Percentiles rank a stretch among this genome's conserved stretches.
phyloP scores from a whole-genome alignment of 2,329 filamentous ascomycete genomes.

The Mycosphaerella sp. region DNA sequence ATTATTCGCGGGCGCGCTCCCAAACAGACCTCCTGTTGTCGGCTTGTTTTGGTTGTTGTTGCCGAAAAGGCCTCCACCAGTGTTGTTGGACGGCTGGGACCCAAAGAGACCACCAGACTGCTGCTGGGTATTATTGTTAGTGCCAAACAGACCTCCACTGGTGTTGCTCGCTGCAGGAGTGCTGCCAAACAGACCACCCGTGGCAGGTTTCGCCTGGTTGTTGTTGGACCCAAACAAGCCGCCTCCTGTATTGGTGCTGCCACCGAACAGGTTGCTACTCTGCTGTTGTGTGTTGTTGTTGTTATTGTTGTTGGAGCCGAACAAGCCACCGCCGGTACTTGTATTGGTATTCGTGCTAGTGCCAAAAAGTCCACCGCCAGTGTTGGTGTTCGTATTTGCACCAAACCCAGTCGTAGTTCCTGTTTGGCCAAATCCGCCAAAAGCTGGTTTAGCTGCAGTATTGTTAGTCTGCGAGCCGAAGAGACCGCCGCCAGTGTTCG shows the following conservation, averaged over 20 bases:
- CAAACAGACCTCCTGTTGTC: conserved; percentile 37
- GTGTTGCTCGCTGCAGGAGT: conserved; percentile 27
- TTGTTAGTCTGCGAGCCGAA: conserved; percentile 8
- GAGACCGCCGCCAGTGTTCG: conserved; percentile 16
- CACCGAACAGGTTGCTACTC: conserved; percentile 35
- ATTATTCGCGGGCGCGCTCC: conserved; percentile 27
- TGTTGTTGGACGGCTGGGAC: conserved; percentile 28
- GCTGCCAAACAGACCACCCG: conserved; percentile 36
- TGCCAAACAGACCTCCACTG: conserved; percentile 29
- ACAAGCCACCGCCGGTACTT: conserved; percentile 20
- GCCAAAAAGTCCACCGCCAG: conserved; percentile 21
- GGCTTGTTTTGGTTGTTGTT: conserved; percentile 31
- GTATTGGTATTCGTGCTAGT: conserved; percentile 18
- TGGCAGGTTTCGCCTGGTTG: conserved; percentile 11
- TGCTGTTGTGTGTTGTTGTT: conserved; percentile 15
- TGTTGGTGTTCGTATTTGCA: conserved; percentile 23
- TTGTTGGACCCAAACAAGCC: conserved; percentile 29
- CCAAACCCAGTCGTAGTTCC: conserved; percentile 13
- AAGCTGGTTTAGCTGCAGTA: conserved; percentile 14
- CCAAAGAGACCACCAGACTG: conserved; percentile 24
- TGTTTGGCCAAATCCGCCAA: conserved; percentile 18
- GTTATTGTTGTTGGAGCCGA: conserved; percentile 23
- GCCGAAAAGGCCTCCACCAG: conserved; percentile 36
- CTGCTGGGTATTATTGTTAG: conserved; percentile 14
- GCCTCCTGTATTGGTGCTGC: conserved; percentile 32